Conservation (phyloP, 371 early-diverging fungal genomes). For the Mortierella sp. region DNA sequence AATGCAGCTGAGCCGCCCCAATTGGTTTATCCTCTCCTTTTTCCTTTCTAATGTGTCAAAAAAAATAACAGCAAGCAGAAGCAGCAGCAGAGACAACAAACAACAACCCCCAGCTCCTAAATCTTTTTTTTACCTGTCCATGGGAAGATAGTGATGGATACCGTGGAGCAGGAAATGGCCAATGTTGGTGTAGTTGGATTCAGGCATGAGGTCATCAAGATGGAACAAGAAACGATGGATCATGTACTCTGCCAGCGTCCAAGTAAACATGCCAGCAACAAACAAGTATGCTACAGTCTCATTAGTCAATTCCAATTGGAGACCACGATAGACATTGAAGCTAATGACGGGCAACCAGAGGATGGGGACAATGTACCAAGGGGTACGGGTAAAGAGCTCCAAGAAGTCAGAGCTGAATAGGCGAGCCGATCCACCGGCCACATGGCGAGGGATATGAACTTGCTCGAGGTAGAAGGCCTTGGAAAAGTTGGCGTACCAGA, state of each 20-base stretch:
- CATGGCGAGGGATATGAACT: slow-evolving; percentile 92
- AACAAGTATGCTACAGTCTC: slow-evolving; percentile 60
- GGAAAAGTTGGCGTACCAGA: slow-evolving; percentile 77
- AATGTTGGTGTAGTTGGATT: slow-evolving; percentile 79
- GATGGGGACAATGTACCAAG: slow-evolving; percentile 94
- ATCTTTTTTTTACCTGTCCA: slow-evolving; percentile 81
- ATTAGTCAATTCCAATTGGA: slow-evolving; percentile 29
- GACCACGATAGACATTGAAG: slow-evolving; percentile 24
- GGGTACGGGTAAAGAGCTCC: slow-evolving; percentile 89
- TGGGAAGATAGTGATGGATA: slow-evolving; percentile 96
- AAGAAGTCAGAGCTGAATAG: slow-evolving; percentile 83
- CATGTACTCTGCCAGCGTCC: slow-evolving; percentile 88
- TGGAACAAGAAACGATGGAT: slow-evolving; percentile 97
- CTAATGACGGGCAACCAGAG: slow-evolving; percentile 87
- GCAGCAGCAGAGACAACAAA: too few species aligned
- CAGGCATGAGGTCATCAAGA: slow-evolving; percentile 89
- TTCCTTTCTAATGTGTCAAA: slow-evolving; percentile 12
- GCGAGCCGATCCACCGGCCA: slow-evolving; percentile 78
- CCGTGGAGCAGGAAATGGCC: slow-evolving; percentile 94
- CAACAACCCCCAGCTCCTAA: too few species aligned
- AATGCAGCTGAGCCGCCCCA: background rate
- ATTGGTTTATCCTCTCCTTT: background rate
- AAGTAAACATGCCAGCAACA: slow-evolving; percentile 79
- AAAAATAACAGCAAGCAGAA: slow-evolving; percentile 18
- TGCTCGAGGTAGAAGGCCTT: slow-evolving; percentile 91